Evolutionary conservation across 1,139 yeast genomes (phyloP).

Genomic region (Ogataea hybrid): DNA sequence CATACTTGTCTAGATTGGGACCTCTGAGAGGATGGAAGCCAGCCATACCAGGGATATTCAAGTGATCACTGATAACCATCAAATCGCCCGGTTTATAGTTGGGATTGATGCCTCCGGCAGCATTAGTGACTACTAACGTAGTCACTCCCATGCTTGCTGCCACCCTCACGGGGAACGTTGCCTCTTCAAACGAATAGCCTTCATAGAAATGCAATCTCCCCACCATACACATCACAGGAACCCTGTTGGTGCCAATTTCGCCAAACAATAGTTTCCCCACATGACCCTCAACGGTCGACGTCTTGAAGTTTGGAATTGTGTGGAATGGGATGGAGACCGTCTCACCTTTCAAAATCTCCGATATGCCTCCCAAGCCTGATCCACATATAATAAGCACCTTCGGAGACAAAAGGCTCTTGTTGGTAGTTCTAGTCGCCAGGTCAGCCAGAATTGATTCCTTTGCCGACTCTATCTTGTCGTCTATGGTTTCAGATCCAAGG

Average conservation of each 20-base stretch:
- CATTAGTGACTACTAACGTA: constrained; percentile 79
- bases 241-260: constrained; percentile 59
- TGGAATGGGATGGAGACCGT: constrained; percentile 56
- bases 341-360: constrained; percentile 45
- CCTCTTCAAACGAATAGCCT: constrained; percentile 77
- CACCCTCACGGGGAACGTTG: constrained; percentile 84
- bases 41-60: constrained; percentile 86
- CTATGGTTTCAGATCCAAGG: not conserved
- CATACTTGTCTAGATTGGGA: constrained; percentile 73
- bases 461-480: constrained; percentile 11
- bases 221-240: constrained; percentile 89
- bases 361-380: constrained; percentile 89
- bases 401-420: constrained; percentile 37
- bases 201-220: constrained; percentile 92
- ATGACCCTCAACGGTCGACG: constrained; percentile 88
- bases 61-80: constrained; percentile 86
- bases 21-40: constrained; percentile 90
- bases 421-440: constrained; percentile 4
- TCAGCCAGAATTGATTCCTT: constrained; percentile 12
- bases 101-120: constrained; percentile 86
- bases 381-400: constrained; percentile 85
- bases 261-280: constrained; percentile 84
- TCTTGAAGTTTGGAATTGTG: constrained; percentile 76
- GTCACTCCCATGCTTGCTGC: constrained; percentile 62
- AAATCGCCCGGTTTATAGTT: constrained; percentile 77